A percentile compares a stretch with the other conserved stretches of the same genome.
Evolutionary conservation across 73 alveolate species (phyloP).

Genomic region (Paramecium bursaria): DNA sequence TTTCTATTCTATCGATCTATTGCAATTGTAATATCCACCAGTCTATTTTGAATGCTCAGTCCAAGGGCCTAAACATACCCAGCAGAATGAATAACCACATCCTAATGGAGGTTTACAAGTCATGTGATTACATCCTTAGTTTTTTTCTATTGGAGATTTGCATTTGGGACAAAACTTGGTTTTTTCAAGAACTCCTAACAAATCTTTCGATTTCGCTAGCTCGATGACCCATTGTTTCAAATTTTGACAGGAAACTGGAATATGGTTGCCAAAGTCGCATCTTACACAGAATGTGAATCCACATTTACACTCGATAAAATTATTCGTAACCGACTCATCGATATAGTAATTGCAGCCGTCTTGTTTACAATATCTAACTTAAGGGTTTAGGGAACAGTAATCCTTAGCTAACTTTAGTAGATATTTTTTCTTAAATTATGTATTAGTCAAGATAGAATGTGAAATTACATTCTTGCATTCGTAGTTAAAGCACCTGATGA

Average conservation of each 20-base stretch:
- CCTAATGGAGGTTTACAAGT: slow-evolving; percentile 67
- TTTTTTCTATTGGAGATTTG: slow-evolving; percentile 58
- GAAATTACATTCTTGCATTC: slow-evolving; percentile 21
- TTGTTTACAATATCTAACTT: slow-evolving; percentile 18
- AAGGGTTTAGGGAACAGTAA: not conserved
- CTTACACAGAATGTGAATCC: slow-evolving; percentile 14
- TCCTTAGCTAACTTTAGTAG: not conserved
- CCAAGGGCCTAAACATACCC: slow-evolving; percentile 67
- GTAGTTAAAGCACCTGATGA: not conserved
- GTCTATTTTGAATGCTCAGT: slow-evolving; percentile 47
- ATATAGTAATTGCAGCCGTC: slow-evolving; percentile 1
- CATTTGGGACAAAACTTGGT: slow-evolving; percentile 68
- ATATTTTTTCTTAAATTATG: not conserved
- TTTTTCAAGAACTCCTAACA: not conserved
- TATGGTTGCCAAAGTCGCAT: slow-evolving; percentile 34
- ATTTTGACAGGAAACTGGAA: not conserved
- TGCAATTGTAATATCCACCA: slow-evolving; percentile 70
- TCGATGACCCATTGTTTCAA: slow-evolving; percentile 1
- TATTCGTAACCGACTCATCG: not conserved
- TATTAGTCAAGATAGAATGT: not conserved
- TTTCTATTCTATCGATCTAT: slow-evolving; percentile 27
- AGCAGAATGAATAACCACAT: slow-evolving; percentile 67
- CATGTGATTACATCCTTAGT: slow-evolving; percentile 69
- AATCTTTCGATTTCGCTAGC: not conserved
- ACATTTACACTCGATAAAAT: slow-evolving; percentile 27